phyloP scores from a whole-genome alignment of 2,329 filamentous ascomycete species.

The Grosmannia clavigera region DNA sequence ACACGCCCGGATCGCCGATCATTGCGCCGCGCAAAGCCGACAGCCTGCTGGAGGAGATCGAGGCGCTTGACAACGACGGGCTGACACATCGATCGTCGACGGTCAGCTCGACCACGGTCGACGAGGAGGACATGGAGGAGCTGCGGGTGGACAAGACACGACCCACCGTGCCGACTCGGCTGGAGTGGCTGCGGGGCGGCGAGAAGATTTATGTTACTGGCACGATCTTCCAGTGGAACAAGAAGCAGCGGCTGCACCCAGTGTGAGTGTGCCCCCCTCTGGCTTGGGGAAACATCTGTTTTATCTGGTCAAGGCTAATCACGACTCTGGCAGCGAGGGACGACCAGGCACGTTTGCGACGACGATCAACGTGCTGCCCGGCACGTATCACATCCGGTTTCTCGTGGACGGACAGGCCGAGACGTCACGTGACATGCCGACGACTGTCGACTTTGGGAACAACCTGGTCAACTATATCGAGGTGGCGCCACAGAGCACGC shows the following conservation, averaged over 20 bases:
- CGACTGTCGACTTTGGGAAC: conserved; percentile 94
- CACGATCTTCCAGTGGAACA: conserved; percentile 95
- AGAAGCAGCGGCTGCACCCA: conserved; percentile 76
- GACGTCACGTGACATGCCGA: conserved; percentile 75
- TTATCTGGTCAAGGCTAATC: too few relatives aligned
- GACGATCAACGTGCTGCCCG: conserved; percentile 72
- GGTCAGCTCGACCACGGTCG: conserved; percentile 46
- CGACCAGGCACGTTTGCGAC: conserved; percentile 57
- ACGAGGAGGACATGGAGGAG: conserved; percentile 55
- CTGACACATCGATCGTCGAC: conserved; percentile 44
- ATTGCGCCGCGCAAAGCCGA: conserved; percentile 54
- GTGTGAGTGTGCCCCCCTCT: conserved; percentile 47
- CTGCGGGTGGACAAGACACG: conserved; percentile 62
- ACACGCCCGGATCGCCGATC: conserved; percentile 83
- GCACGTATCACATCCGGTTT: conserved; percentile 94
- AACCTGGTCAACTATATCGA: conserved; percentile 98
- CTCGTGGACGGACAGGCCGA: conserved; percentile 90
- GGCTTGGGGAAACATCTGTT: too few relatives aligned
- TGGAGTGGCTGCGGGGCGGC: conserved; percentile 75
- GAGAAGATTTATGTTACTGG: conserved; percentile 94
- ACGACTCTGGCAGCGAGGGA: conserved; percentile 28
- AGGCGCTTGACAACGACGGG: conserved; percentile 33
- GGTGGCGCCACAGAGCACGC: conserved; percentile 64
- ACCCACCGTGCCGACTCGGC: conserved; percentile 67
- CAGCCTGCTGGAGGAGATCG: conserved; percentile 40